Conservation (phyloP, 2,329 filamentous ascomycete genomes). For the Verticillium isaacii region DNA sequence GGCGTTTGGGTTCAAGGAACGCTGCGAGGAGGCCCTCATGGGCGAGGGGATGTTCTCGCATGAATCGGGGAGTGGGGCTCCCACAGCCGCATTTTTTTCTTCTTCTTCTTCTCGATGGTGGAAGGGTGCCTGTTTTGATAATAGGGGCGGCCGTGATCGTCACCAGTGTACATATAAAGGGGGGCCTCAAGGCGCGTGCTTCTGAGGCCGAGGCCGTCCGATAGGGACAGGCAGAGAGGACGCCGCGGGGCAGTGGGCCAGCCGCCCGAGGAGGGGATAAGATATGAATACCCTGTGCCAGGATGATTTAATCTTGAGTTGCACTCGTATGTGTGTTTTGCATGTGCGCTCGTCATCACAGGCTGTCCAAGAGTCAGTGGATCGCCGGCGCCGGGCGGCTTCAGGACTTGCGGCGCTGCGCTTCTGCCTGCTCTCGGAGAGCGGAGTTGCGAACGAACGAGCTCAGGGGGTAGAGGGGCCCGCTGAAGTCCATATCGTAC, state of each 20-base stretch:
- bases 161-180: conserved; percentile 9
- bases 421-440: conserved; percentile 3
- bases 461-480: conserved; percentile 59
- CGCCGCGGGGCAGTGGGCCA: not conserved
- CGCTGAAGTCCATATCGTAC: conserved; percentile 76
- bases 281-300: not conserved
- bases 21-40: not conserved
- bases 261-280: not conserved
- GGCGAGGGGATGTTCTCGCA: not conserved
- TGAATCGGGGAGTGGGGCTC: not conserved
- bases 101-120: not conserved
- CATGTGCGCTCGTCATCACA: not conserved
- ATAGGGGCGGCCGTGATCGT: not conserved
- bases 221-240: not conserved
- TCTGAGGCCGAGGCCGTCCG: conserved; percentile 4
- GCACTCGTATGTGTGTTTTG: not conserved
- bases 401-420: not conserved
- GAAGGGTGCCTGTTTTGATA: not conserved
- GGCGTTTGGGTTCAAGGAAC: not conserved
- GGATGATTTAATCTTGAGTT: not conserved
- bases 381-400: not conserved
- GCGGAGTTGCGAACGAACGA: conserved; percentile 46
- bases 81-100: not conserved
- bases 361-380: not conserved
- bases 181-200: not conserved